Evolutionary conservation across 306 rosid species (phyloP).

Genomic region (Trichosanthes cucumerina): DNA sequence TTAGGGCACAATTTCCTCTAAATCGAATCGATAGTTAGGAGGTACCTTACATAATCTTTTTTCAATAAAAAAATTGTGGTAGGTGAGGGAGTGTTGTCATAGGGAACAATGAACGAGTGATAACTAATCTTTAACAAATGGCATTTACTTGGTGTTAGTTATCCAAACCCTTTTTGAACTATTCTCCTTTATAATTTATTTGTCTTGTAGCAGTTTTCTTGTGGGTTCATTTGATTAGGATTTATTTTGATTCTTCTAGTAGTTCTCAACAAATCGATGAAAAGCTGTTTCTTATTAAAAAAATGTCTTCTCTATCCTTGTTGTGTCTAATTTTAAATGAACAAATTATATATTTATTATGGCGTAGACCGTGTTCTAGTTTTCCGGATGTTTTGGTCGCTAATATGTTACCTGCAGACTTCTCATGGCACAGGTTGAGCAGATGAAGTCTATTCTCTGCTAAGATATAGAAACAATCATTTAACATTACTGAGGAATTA

Average conservation of each 20-base stretch:
- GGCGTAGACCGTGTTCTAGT: neutral
- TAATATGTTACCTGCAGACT: neutral
- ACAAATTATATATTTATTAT: too few relatives aligned
- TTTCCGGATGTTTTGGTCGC: neutral
- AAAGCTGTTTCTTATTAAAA: neutral
- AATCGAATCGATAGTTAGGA: too few relatives aligned
- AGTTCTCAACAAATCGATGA: neutral
- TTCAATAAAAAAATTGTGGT: neutral
- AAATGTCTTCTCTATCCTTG: neutral
- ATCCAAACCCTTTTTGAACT: neutral
- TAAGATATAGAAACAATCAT: neutral
- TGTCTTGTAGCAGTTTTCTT: neutral
- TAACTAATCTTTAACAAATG: neutral
- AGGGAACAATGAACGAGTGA: neutral
- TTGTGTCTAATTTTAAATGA: neutral
- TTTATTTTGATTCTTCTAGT: neutral
- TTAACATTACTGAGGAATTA: neutral
- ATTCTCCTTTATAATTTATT: too few relatives aligned
- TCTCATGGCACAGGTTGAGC: neutral
- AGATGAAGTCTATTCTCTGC: neutral
- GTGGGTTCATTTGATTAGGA: neutral
- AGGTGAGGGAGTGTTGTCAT: neutral
- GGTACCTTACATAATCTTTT: too few relatives aligned
- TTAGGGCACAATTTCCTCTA: too few relatives aligned
- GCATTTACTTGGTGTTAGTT: neutral